Conservation (phyloP, 257 asterid genomes). For the Cordia subcordata region DNA sequence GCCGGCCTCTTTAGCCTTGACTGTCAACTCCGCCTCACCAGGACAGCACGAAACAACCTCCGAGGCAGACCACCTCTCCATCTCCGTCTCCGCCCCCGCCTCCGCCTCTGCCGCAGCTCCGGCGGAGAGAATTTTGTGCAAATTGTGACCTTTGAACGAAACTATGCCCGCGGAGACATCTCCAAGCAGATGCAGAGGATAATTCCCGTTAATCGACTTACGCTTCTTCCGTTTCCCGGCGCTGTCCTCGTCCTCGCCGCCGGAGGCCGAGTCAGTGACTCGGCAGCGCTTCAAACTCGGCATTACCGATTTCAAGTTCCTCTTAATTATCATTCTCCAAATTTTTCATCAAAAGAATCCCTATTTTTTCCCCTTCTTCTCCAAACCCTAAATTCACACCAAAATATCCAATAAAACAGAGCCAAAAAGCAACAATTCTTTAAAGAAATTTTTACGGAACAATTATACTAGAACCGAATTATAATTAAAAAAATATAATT, state of each 20-base stretch:
- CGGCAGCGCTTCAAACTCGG: conserved; percentile 89
- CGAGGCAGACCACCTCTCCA: conserved; percentile 26
- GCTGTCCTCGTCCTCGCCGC: conserved; percentile 58
- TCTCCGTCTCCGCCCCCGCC: conserved; percentile 18
- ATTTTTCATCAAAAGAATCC: conserved; percentile 14
- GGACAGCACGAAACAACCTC: conserved; percentile 21
- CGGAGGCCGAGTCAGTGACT: conserved; percentile 33
- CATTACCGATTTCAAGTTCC: conserved; percentile 91
- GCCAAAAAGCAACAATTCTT: neutral
- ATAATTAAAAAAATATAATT: neutral
- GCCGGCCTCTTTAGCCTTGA: conserved; percentile 23
- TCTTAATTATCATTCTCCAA: conserved; percentile 65
- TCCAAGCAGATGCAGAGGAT: conserved; percentile 67
- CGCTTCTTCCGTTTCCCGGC: conserved; percentile 63
- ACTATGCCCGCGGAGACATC: conserved; percentile 68
- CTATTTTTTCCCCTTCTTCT: neutral
- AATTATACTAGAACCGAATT: neutral
- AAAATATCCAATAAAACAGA: neutral
- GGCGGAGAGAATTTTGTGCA: conserved; percentile 33
- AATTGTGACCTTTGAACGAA: conserved; percentile 46
- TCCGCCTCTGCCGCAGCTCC: conserved; percentile 23
- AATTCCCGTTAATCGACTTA: conserved; percentile 43
- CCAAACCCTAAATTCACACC: conserved; percentile 6
- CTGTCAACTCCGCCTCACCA: conserved; percentile 25
- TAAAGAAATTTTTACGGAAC: no score